Base-by-base conservation (phyloP, 345 rosid species). In the Lepidium sativum region DNA sequence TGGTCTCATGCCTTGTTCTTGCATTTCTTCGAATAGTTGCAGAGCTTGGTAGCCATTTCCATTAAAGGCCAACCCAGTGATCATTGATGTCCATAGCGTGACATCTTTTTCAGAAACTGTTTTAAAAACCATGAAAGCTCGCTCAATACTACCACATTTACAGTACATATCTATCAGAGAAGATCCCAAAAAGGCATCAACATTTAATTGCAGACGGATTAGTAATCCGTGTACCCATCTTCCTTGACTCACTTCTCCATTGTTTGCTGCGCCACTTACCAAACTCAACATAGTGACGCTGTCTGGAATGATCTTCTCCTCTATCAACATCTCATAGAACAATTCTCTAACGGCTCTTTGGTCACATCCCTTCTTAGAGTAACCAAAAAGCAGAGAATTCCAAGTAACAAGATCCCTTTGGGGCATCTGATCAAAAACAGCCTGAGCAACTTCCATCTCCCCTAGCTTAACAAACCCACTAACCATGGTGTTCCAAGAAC, bases 1-100 rank as follows among this genome's bases (percentile, higher is more conserved):
- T 6, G 86, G 86, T 23, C 7, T 70, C 54, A 78, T 67, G 15
- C 69, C 45, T 43, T 70, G 48, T 67, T 47, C 60, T 32, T 68
- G 72, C 91, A 85, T 85, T 55, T 63, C 43, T 23, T 67, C 9
- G 67, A 83, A 83, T 16, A 83, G 73, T 53, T 79, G 62, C 67
- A 83, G 66, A 61, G 91, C 85, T 69, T 80, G 76, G 9, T 68
- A 45, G 48, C 82, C 82, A 33, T 66, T 60, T 54, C 90, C 87
- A 75, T 85, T 79, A 32, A 79, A 81, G 48, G 91, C 87, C 18
- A 77, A 72, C 31, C 87, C 87, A 50, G 74, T 72, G 41, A 83
- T 81, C 91, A 85, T 81, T 21, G 87, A 67, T 53, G 85, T 83
- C 87, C 91, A 85, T 45, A 84, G 68, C 1, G 76, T 56, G 12